Evolutionary conservation across 257 asterid species (phyloP), one percentile per base, ranked within the genome.

Genomic region (Cynanchum wilfordii): DNA sequence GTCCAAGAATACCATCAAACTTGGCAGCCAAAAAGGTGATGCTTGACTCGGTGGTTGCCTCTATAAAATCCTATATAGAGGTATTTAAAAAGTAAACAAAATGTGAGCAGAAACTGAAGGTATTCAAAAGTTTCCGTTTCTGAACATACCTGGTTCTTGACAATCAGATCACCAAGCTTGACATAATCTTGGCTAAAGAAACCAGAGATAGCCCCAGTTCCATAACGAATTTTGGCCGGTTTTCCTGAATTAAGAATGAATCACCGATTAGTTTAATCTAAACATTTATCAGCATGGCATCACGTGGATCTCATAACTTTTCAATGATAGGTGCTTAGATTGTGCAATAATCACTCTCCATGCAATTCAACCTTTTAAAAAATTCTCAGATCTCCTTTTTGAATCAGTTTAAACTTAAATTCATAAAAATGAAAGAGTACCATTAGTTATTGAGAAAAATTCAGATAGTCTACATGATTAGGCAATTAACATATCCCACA

Each of bases 1-100:
- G 98, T 68, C 98, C 98, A 58, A 92, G 96, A 70, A 92, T 90
- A 38, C 98, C 98, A 81, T 92, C 98, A 79, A 92, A 92, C 84
- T 88, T 92, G 73, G 96, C 92, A 4, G 89, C 93, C 91, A 92
- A 79, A 77, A 92, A 92, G 42, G 92, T 87, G 77, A 92, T 79
- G 79, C 98, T 88, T 3, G 94, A 89, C 76, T 92, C 98, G 73
- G 77, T 89, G 42, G 98, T 92, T 29, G 96, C 94, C 84, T 92
- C 98, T 4, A 92, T 90, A 71, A 92, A 90, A 54, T 84, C 98
- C 98, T 92, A 65, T 17, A 71, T 29, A 17, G 17, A 3, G 20
- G 20, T 57, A 33, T 33, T 33, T 3, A 33, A 56, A 75, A 74
- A 77, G 68, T 3, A 13, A 51, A 17, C 20, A 51, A 16, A 57